Conservation (phyloP, 2,329 filamentous ascomycete species). For the Trichophyton schoenleinii region DNA sequence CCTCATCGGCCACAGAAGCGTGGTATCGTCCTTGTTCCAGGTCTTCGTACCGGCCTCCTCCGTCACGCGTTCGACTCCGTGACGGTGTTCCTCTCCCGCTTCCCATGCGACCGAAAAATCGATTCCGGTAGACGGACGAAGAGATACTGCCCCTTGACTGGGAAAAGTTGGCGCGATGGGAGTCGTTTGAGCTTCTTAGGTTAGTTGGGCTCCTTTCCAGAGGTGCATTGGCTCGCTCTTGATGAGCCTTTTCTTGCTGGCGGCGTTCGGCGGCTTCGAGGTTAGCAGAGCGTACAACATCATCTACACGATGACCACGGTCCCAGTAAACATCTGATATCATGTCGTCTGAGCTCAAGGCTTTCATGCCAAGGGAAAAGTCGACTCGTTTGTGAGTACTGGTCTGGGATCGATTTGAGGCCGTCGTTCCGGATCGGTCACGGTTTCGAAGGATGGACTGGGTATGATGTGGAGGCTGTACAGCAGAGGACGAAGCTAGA, state of each 20-base stretch:
- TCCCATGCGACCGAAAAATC: slow-evolving; percentile 46
- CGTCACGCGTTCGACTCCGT: slow-evolving; percentile 7
- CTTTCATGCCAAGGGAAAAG: slow-evolving; percentile 56
- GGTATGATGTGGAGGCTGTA: slow-evolving; percentile 22
- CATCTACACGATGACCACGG: slow-evolving; percentile 31
- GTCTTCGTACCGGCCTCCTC: slow-evolving; percentile 23
- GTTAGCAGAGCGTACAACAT: slow-evolving; percentile 29
- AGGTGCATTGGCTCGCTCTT: slow-evolving; percentile 6
- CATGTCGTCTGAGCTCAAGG: slow-evolving; percentile 45
- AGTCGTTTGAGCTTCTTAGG: slow-evolving; percentile 14
- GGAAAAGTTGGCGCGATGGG: slow-evolving; percentile 14
- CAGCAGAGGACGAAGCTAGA: slow-evolving; percentile 27
- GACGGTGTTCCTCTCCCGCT: slow-evolving; percentile 16
- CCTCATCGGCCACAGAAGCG: slow-evolving; percentile 13
- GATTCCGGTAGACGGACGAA: slow-evolving; percentile 41
- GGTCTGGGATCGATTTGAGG: slow-evolving; percentile 38
- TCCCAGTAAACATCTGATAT: slow-evolving; percentile 55
- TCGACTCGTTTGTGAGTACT: slow-evolving; percentile 54
- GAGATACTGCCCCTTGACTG: slow-evolving; percentile 17
- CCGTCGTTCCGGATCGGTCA: slow-evolving; percentile 20
- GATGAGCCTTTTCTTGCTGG: slow-evolving; percentile 17
- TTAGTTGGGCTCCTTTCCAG: slow-evolving; percentile 15
- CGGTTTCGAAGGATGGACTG: slow-evolving; percentile 44
- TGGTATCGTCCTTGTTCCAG: slow-evolving; percentile 38
- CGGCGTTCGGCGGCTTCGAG: slow-evolving; percentile 29